Evolutionary conservation across 805 yeast species (phyloP).

Genomic region (Hanseniaspora lachancei): DNA sequence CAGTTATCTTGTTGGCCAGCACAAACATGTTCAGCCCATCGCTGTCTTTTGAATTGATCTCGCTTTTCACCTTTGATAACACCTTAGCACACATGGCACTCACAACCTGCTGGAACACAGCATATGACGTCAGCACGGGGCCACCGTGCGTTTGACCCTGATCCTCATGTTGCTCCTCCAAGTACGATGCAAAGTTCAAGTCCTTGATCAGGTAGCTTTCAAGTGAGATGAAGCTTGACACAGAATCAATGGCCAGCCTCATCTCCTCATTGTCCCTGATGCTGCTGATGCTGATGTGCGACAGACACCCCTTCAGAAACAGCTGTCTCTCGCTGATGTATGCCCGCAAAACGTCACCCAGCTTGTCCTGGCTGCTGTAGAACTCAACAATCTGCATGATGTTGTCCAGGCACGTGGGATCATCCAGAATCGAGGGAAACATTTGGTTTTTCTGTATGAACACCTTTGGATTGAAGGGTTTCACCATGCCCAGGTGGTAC

Average conservation of each 20-base stretch:
- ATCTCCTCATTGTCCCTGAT: conserved; percentile 1
- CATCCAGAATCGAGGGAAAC: conserved; percentile 8
- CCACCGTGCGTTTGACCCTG: background rate
- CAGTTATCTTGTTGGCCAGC: background rate
- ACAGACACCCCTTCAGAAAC: conserved; percentile 3
- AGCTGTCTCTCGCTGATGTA: conserved; percentile 7
- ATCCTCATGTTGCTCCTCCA: background rate
- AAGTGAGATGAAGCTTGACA: conserved; percentile 5
- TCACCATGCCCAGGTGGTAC: conserved; percentile 1
- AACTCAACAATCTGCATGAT: conserved; percentile 5
- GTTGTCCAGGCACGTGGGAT: conserved; percentile 2
- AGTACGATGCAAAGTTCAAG: conserved; percentile 1
- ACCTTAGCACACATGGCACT: conserved; percentile 8
- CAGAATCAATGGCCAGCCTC: conserved; percentile 3
- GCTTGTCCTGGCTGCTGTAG: conserved; percentile 8
- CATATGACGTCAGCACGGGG: conserved; percentile 2
- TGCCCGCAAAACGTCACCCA: background rate
- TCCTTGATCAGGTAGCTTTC: conserved; percentile 8
- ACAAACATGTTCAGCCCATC: conserved; percentile 1
- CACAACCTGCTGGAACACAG: conserved; percentile 7
- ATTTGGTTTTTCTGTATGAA: background rate
- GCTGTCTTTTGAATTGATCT: background rate
- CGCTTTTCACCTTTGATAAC: conserved; percentile 4
- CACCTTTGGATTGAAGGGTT: conserved; percentile 8
- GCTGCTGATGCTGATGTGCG: conserved; percentile 7